Evolutionary conservation across 2,329 filamentous ascomycete genomes (phyloP).

Genomic region (Hypoxylon sp.): DNA sequence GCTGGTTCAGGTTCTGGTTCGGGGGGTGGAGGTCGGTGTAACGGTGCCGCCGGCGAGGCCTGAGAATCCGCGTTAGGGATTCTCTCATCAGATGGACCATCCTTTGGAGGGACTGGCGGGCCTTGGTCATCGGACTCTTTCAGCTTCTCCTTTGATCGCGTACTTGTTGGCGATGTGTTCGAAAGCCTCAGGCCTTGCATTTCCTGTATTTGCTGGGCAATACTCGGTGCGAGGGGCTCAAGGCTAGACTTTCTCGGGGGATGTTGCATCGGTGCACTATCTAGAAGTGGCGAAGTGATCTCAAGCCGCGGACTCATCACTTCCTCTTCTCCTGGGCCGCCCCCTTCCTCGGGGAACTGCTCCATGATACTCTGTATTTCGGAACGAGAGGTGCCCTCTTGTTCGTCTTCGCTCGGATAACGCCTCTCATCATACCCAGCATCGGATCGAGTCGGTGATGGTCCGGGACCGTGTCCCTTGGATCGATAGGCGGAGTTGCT

Average conservation of each 20-base stretch:
- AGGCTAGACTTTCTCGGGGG: conserved; percentile 90
- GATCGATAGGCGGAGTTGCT: conserved; percentile 69
- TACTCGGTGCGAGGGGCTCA: conserved; percentile 73
- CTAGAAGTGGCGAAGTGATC: conserved; percentile 82
- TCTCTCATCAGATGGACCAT: conserved; percentile 65
- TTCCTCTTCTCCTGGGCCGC: conserved; percentile 80
- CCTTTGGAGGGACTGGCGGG: conserved; percentile 73
- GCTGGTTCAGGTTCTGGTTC: conserved; percentile 84
- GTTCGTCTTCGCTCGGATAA: conserved; percentile 72
- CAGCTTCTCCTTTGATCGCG: conserved; percentile 57
- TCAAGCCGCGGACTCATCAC: conserved; percentile 93
- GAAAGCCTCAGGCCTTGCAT: conserved; percentile 61
- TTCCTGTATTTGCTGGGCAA: conserved; percentile 66
- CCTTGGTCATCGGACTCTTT: conserved; percentile 61
- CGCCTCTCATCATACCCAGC: conserved; percentile 70
- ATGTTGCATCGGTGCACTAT: conserved; percentile 74
- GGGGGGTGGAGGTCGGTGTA: conserved; percentile 77
- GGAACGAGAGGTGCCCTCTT: conserved; percentile 78
- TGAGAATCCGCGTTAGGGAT: conserved; percentile 55
- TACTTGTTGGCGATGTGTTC: conserved; percentile 57
- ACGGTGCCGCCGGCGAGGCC: conserved; percentile 64
- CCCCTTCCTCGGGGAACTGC: conserved; percentile 85
- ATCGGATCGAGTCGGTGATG: conserved; percentile 70
- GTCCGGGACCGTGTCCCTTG: conserved; percentile 59
- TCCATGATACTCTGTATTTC: conserved; percentile 99